Evolutionary conservation across 768 basidiomycete species (phyloP).

Genomic region (Leucosporidium creatinivorum): DNA sequence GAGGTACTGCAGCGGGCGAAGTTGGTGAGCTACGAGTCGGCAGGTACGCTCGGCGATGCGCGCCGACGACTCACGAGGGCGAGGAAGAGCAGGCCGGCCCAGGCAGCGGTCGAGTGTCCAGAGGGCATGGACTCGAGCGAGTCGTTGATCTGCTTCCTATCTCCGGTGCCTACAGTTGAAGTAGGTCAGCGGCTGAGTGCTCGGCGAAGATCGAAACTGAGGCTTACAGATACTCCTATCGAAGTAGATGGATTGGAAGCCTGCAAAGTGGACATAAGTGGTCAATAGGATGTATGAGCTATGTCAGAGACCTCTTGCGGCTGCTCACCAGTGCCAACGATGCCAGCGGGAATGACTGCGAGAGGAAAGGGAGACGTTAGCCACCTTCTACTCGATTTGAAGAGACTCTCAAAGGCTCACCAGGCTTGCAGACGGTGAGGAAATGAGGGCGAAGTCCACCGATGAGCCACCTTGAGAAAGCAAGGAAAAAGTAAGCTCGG

Average conservation of each 20-base stretch:
- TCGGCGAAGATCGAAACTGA: too few relatives aligned
- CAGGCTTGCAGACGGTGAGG: constrained; percentile 51
- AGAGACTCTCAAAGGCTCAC: constrained; percentile 30
- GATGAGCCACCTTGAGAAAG: constrained; percentile 28
- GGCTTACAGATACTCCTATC: constrained; percentile 47
- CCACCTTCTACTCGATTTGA: too few relatives aligned
- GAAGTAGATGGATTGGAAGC: constrained; percentile 51
- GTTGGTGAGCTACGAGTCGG: neutral
- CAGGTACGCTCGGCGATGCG: constrained; percentile 37
- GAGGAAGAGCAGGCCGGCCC: constrained; percentile 53
- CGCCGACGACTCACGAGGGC: constrained; percentile 22
- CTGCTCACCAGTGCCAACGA: constrained; percentile 42
- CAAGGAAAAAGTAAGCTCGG: neutral
- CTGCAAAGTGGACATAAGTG: too few relatives aligned
- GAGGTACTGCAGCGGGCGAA: constrained; percentile 28
- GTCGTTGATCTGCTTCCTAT: constrained; percentile 54
- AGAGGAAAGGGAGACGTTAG: too few relatives aligned
- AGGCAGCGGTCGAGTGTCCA: constrained; percentile 54
- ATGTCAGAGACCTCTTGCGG: too few relatives aligned
- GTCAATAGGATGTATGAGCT: too few relatives aligned
- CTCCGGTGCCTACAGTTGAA: constrained; percentile 45
- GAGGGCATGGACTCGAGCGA: constrained; percentile 54
- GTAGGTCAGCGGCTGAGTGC: too few relatives aligned
- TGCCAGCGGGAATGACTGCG: constrained; percentile 31
- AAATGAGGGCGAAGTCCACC: constrained; percentile 52